These are phyloP conservation scores for Metschnikowia koreensis DNA, from an alignment of 805 yeast genomes.

Conservation along the genomic window DNA sequence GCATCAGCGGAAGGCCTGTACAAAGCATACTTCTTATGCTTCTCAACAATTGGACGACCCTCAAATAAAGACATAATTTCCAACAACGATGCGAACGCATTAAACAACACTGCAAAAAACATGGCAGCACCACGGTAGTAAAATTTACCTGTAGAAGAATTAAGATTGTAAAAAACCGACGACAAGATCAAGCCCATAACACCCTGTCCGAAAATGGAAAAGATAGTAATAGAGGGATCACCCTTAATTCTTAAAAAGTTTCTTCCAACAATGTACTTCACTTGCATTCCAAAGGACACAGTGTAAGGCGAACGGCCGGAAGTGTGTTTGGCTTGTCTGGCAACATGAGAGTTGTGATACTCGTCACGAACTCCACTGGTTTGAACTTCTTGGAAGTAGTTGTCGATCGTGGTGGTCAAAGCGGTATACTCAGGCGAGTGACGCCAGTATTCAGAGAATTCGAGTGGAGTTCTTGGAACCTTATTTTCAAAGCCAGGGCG, in stretches of 20 bases:
- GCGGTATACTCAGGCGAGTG: slow-evolving; percentile 49
- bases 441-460: slow-evolving; percentile 61
- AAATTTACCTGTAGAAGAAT: slow-evolving; percentile 51
- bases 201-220: slow-evolving; percentile 50
- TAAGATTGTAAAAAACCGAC: slow-evolving; percentile 55
- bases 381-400: slow-evolving; percentile 29
- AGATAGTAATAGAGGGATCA: slow-evolving; percentile 54
- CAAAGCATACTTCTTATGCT: slow-evolving; percentile 69
- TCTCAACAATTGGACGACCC: slow-evolving; percentile 62
- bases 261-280: slow-evolving; percentile 49
- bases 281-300: slow-evolving; percentile 30
- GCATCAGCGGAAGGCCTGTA: slow-evolving; percentile 77
- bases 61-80: slow-evolving; percentile 59
- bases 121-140: slow-evolving; percentile 63
- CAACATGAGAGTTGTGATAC: slow-evolving; percentile 25
- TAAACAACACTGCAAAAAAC: slow-evolving; percentile 59
- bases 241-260: slow-evolving; percentile 54
- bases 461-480: slow-evolving; percentile 55
- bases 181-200: slow-evolving; percentile 60
- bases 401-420: slow-evolving; percentile 43
- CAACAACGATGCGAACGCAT: slow-evolving; percentile 58
- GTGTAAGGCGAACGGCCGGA: slow-evolving; percentile 36
- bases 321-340: slow-evolving; percentile 41
- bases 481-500: slow-evolving; percentile 48
- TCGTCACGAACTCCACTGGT: slow-evolving; percentile 11